Conservation (phyloP, 805 yeast species). For the Candida maris region DNA sequence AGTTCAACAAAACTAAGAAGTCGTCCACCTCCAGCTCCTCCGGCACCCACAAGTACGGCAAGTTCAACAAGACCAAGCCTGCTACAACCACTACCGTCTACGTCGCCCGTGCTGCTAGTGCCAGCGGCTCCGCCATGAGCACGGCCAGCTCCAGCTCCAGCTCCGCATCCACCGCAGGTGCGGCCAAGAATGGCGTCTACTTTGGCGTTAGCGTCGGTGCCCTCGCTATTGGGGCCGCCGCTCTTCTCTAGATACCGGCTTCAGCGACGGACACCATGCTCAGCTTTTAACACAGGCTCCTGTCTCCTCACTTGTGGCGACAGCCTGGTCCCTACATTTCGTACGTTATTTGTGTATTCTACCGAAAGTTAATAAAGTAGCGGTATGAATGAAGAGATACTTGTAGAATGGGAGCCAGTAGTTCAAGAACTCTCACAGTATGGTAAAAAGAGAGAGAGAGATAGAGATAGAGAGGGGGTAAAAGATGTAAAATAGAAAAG, state of each 20-base stretch:
- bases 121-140: conserved; percentile 11
- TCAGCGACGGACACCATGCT: too few relatives aligned
- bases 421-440: too few relatives aligned
- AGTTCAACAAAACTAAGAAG: conserved; percentile 45
- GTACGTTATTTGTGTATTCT: too few relatives aligned
- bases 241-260: too few relatives aligned
- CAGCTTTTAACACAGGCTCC: too few relatives aligned
- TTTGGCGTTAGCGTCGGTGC: conserved; percentile 17
- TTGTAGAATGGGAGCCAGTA: too few relatives aligned
- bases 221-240: conserved; percentile 17
- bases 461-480: neutral
- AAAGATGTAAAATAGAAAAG: conserved; percentile 4
- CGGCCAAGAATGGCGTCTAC: conserved; percentile 21
- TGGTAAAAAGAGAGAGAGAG: neutral
- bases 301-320: too few relatives aligned
- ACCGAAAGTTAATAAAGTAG: too few relatives aligned
- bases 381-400: too few relatives aligned
- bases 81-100: conserved; percentile 37
- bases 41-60: conserved; percentile 45
- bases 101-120: conserved; percentile 18
- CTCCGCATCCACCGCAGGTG: conserved; percentile 23
- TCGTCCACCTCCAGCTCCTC: conserved; percentile 28
- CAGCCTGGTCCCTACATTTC: too few relatives aligned
- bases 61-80: conserved; percentile 46
- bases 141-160: conserved; percentile 14